Evolutionary conservation across 768 basidiomycete species (phyloP).

Genomic region (Mrakia hoshinonis): DNA sequence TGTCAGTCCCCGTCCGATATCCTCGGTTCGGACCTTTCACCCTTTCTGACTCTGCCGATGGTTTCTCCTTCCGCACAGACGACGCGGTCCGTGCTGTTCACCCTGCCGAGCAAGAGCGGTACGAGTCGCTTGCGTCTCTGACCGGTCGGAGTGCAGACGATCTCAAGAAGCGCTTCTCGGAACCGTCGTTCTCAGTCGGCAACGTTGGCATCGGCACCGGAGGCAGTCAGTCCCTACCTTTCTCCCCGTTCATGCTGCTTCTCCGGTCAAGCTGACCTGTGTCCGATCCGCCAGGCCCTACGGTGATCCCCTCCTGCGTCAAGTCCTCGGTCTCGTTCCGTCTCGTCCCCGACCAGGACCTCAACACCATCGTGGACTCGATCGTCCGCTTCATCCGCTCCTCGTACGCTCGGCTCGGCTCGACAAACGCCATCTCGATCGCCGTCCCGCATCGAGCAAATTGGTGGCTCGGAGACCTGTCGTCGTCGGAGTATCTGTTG

Average conservation of each 20-base stretch:
- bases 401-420: constrained; percentile 5
- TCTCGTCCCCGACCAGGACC: constrained; percentile 85
- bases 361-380: constrained; percentile 57
- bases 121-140: constrained; percentile 59
- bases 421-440: constrained; percentile 43
- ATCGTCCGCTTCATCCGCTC: constrained; percentile 43
- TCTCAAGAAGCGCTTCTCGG: constrained; percentile 72
- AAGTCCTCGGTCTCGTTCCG: constrained; percentile 80
- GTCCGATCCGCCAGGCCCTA: constrained; percentile 40
- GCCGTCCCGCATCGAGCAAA: constrained; percentile 73
- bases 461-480: constrained; percentile 89
- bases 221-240: constrained; percentile 3
- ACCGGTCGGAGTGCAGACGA: constrained; percentile 60
- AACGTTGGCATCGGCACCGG: constrained; percentile 48
- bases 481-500: constrained; percentile 21
- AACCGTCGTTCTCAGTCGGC: constrained; percentile 82
- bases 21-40: background rate
- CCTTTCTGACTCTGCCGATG: background rate
- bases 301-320: constrained; percentile 78
- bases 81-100: constrained; percentile 65
- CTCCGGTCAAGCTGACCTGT: background rate
- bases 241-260: background rate
- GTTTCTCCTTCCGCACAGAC: constrained; percentile 20
- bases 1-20: constrained; percentile 50
- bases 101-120: constrained; percentile 58